Conservation (phyloP, 2,329 filamentous ascomycete species). For the Cladosporium sp. region DNA sequence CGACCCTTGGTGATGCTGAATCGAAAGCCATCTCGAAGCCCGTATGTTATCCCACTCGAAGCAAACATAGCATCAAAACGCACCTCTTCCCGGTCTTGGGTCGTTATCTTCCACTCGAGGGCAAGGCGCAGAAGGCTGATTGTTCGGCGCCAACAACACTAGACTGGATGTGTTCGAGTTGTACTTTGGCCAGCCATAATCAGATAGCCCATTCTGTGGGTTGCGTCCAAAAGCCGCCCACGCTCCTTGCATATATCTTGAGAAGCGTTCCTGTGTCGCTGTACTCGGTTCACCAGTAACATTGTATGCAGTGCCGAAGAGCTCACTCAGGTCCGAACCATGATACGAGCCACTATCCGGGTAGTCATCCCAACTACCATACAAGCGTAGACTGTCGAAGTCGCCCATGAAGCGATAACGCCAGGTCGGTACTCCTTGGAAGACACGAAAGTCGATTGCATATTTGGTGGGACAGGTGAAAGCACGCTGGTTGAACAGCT, state of each 20-base stretch:
- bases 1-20: too few relatives aligned
- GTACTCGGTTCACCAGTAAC: constrained; percentile 22
- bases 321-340: constrained; percentile 26
- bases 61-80: not conserved
- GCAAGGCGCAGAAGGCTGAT: not conserved
- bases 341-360: constrained; percentile 30
- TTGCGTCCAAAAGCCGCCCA: constrained; percentile 34
- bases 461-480: constrained; percentile 40
- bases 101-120: not conserved
- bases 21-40: too few relatives aligned
- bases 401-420: constrained; percentile 28
- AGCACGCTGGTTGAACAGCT: constrained; percentile 13
- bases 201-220: constrained; percentile 25
- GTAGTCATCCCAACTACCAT: constrained; percentile 10
- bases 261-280: constrained; percentile 15
- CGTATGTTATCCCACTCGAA: too few relatives aligned
- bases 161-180: constrained; percentile 4
- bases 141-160: not conserved
- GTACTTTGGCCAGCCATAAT: constrained; percentile 19
- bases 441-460: constrained; percentile 35
- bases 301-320: constrained; percentile 29
- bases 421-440: constrained; percentile 26
- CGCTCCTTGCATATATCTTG: constrained; percentile 26
- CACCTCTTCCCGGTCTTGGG: not conserved
- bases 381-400: constrained; percentile 21